Percentiles rank a stretch among this genome's conserved stretches.
Conservation (phyloP, 116 monocot species). For the Papilionanthe hybrid region DNA sequence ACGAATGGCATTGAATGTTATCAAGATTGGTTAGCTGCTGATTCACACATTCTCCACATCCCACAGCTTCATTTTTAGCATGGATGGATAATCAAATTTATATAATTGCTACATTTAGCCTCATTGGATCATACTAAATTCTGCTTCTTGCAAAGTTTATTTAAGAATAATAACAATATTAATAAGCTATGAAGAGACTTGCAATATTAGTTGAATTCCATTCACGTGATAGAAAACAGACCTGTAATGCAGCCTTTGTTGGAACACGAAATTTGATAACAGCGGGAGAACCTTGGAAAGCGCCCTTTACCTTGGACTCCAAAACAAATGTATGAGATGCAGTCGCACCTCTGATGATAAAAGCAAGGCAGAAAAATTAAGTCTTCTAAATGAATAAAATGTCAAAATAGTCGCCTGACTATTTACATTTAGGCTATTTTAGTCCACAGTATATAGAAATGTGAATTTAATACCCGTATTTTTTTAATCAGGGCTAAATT, state of each 20-base stretch:
- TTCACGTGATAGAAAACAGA: constrained; percentile 13
- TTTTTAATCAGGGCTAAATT: no score
- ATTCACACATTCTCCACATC: not conserved
- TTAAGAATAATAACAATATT: not conserved
- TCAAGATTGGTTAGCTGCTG: not conserved
- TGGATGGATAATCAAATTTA: not conserved
- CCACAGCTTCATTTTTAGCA: not conserved
- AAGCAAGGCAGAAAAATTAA: not conserved
- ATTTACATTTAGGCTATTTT: no score
- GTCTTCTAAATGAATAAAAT: not conserved
- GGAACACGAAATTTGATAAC: constrained; percentile 84
- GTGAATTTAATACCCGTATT: no score
- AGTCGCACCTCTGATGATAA: constrained; percentile 53
- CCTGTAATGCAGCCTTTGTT: constrained; percentile 84
- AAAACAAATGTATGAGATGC: constrained; percentile 75
- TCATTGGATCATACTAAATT: not conserved
- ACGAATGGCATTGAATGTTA: not conserved
- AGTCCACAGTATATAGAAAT: no score
- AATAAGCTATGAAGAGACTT: not conserved
- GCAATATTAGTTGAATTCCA: not conserved
- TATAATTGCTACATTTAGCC: not conserved
- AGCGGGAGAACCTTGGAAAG: constrained; percentile 74
- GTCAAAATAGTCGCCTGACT: not conserved
- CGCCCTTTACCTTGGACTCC: constrained; percentile 72
- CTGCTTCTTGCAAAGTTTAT: not conserved